Base-by-base conservation (phyloP, 1,284 basidiomycete species). In the Butyriboletus regius region DNA sequence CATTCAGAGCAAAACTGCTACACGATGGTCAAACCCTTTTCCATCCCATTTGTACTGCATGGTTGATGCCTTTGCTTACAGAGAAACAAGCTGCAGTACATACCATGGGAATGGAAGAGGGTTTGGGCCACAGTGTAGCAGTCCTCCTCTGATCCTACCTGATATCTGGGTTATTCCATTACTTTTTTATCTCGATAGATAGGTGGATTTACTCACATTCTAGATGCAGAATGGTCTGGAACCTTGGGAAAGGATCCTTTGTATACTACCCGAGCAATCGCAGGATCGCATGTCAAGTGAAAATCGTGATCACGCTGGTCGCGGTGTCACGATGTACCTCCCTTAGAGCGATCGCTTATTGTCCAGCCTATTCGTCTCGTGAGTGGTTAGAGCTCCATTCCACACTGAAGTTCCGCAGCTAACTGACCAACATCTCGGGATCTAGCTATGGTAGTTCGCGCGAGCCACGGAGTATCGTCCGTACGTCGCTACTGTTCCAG, bases 51-150 rank as follows among this genome's bases (percentile, higher is more conserved):
- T 65, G 60, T 60, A 63, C 54, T 58, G 54, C 33, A 10, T 34
- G 59, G 57, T 58, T 53, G 50, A 60, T 40, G 17, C 63, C 55
- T 60, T 54, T 47, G 36, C 24, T 35, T 56, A 32, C 43, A 56
- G 54, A 55, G 52, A 49, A 49, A 45, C 42, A 37, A 51, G 40
- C 53, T 51, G 15, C 51, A 62, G 51, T 63, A 62, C 60, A 62
- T 62, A 65, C 63, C 60, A 62, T 62, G 63, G 52, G 61, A 62
- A 65, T 62, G 60, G 60, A 62, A 61, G 60, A 59, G 59, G 46
- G 60, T 53, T 53, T 56, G 48, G 57, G 43, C 63, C 60, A 62
- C 42, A 28, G 51, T 58, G 33, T 52, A 61, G 48, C 48, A 42
- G 49, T 47, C 49, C 34, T 33, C 15, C 43, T 45, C 48, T 41